Evolutionary conservation across 768 basidiomycete genomes (phyloP).

Genomic region (Mycena albidolilacea): DNA sequence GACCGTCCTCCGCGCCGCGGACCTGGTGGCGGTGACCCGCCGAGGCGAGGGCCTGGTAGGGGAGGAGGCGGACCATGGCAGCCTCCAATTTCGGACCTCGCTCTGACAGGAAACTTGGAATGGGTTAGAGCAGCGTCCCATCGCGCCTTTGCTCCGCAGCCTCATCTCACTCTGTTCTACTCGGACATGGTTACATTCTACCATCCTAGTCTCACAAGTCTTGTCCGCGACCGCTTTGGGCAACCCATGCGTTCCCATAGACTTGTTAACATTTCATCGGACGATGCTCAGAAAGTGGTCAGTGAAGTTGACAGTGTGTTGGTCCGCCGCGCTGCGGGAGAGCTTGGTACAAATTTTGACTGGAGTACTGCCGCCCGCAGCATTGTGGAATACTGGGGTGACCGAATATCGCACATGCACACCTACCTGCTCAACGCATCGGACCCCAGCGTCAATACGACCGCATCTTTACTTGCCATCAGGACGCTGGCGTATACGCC

Average conservation of each 20-base stretch:
- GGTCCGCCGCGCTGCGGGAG: constrained; percentile 14
- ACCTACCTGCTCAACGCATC: constrained; percentile 35
- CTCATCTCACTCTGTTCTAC: constrained; percentile 36
- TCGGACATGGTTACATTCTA: constrained; percentile 41
- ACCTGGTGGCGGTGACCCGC: constrained; percentile 28
- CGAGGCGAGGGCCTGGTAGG: constrained; percentile 25
- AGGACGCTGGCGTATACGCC: constrained; percentile 39
- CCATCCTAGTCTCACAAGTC: constrained; percentile 40
- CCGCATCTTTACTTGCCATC: constrained; percentile 32
- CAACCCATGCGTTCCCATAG: constrained; percentile 37
- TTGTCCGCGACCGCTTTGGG: constrained; percentile 34
- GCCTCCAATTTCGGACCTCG: constrained; percentile 31
- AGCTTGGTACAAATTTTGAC: constrained; percentile 29
- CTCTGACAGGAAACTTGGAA: constrained; percentile 35
- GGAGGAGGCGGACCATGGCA: constrained; percentile 26
- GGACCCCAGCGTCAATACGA: constrained; percentile 31
- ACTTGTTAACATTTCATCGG: constrained; percentile 36
- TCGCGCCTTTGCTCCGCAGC: constrained; percentile 36
- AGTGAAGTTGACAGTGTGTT: constrained; percentile 39
- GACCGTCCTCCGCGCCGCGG: constrained; percentile 28
- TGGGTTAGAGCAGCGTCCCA: constrained; percentile 42
- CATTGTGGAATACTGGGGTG: constrained; percentile 40
- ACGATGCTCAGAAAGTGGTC: constrained; percentile 38
- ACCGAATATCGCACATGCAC: constrained; percentile 40
- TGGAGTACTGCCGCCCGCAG: constrained; percentile 34